phyloP scores from a whole-genome alignment of 371 early-diverging fungal genomes.

The Vairimorpha ceranae region DNA sequence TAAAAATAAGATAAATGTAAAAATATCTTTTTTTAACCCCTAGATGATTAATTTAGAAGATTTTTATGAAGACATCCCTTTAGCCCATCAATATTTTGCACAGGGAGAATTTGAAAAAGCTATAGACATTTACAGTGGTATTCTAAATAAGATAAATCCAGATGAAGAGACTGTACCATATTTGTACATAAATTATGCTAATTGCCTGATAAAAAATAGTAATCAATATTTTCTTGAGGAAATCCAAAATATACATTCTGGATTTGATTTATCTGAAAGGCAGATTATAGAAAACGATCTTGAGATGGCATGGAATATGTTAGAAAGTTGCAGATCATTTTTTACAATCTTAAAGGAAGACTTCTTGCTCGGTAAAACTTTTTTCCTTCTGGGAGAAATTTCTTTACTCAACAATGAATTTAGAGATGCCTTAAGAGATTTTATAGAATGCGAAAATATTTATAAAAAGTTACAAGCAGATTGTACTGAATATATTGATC shows the following conservation, averaged over 20 bases:
- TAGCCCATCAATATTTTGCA: constrained; percentile 36
- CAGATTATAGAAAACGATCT: constrained; percentile 56
- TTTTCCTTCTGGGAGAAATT: constrained; percentile 55
- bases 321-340: constrained; percentile 51
- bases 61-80: constrained; percentile 37
- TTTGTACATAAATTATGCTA: constrained; percentile 60
- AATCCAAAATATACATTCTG: constrained; percentile 8
- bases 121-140: constrained; percentile 46
- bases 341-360: constrained; percentile 46
- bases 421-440: constrained; percentile 39
- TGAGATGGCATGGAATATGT: constrained; percentile 57
- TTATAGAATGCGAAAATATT: constrained; percentile 22
- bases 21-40: too few species aligned
- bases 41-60: constrained; percentile 33
- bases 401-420: constrained; percentile 57
- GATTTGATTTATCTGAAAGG: constrained; percentile 28
- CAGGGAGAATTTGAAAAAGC: constrained; percentile 54
- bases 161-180: constrained; percentile 32
- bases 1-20: too few species aligned
- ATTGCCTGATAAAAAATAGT: constrained; percentile 46
- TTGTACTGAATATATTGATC: constrained; percentile 16
- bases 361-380: constrained; percentile 23
- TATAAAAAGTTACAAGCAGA: constrained; percentile 23
- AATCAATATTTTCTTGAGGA: constrained; percentile 33
- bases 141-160: constrained; percentile 44